Evolutionary conservation across 2,329 filamentous ascomycete species (phyloP).

Genomic region (Delphinella strobiligena): DNA sequence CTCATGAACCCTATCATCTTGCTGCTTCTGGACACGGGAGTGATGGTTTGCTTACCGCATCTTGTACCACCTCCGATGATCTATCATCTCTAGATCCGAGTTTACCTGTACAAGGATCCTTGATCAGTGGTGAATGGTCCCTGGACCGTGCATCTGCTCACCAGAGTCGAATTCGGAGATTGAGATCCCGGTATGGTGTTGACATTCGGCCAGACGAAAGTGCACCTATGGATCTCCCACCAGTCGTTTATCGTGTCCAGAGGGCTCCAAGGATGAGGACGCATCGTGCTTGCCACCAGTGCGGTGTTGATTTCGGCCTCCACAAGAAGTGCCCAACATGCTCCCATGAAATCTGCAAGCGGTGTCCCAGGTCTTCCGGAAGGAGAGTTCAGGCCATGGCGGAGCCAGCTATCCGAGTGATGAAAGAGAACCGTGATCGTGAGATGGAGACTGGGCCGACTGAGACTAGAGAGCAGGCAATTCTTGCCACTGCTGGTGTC

Average conservation of each 20-base stretch:
- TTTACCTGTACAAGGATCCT: background rate
- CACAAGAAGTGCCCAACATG: slow-evolving; percentile 5
- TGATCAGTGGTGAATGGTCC: background rate
- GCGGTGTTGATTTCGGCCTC: slow-evolving; percentile 7
- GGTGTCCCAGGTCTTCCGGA: slow-evolving; percentile 5
- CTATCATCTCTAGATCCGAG: background rate
- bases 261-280: slow-evolving; percentile 6
- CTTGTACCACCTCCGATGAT: background rate
- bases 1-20: no score
- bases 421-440: no score
- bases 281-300: slow-evolving; percentile 7
- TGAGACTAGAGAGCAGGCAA: no score
- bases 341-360: slow-evolving; percentile 3
- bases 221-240: background rate
- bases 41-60: background rate
- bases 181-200: slow-evolving; percentile 5
- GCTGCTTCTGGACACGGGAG: background rate
- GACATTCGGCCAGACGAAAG: slow-evolving; percentile 2
- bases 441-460: no score
- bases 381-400: slow-evolving; percentile 6
- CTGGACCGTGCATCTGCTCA: slow-evolving; percentile 5
- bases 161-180: slow-evolving; percentile 2
- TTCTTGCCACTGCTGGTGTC: no score
- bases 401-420: no score
- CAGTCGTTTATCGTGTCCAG: slow-evolving; percentile 4